Evolutionary conservation across 805 yeast species (phyloP), one percentile per base, ranked within the genome.

Genomic region (Saccharomycopsis fibuligera): DNA sequence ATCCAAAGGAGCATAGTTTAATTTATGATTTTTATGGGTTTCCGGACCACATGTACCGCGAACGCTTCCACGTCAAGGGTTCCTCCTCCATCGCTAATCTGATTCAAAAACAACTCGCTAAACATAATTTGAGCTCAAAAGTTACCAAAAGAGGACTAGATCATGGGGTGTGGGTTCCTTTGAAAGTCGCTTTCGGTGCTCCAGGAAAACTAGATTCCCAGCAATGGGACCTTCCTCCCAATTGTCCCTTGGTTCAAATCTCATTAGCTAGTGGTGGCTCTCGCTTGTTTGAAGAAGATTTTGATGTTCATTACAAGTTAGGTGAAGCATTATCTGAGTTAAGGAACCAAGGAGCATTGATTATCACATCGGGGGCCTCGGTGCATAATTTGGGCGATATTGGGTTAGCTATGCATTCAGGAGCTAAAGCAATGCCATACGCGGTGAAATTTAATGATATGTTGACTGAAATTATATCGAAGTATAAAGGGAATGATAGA

Each of bases 131-230:
- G 44, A 56, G 65, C 2, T 63, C 79, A 0, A 62, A 64, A 24
- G 51, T 76, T 8, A 68, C 74, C 0, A 60, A 65, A n/a, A 67
- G 93, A 48, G 93, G 93, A 8, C 63, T 86, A 21, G 95, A 86
- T 60, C 95, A 86, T 64, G 95, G 95, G 5, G 81, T 72, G 5
- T 86, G 91, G 88, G 89, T 83, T 4, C 91, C 91, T 1, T 70
- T 81, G 51, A 79, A 83, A 58, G 84, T 82, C 22, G 87, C 86
- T 5, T 83, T 85, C 54, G 17, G 19, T 6, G 19, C 19, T 33
- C 8, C 10, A 36, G 29, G 21, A 42, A 10, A 58, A 55, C 24
- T 55, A 52, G 65, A 67, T 29, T 27, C 46, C 4, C 16, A 36
- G 2, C 68, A 69, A 29, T 66, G 69, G 36, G 79, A 75, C 48